Percentiles rank a stretch among this genome's conserved stretches.
Evolutionary conservation across 2,329 filamentous ascomycete species (phyloP).

Genomic region (Aspergillus sp.): DNA sequence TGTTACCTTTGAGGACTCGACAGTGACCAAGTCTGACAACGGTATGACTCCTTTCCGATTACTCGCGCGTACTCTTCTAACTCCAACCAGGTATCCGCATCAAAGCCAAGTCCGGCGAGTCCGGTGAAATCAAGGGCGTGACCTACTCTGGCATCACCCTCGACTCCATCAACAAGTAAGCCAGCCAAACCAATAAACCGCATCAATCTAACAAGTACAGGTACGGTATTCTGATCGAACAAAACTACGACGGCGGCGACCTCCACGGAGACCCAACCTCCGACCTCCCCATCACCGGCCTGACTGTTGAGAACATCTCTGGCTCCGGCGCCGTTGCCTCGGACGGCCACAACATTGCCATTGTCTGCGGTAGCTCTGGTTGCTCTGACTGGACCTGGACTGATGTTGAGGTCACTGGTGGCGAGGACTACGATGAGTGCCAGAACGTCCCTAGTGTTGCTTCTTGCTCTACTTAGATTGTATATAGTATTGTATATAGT

Average conservation of each 20-base stretch:
- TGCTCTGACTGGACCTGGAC: slow-evolving; percentile 58
- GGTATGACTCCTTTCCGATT: slow-evolving; percentile 19
- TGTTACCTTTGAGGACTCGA: slow-evolving; percentile 52
- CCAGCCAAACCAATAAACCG: neutral
- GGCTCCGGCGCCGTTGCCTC: slow-evolving; percentile 37
- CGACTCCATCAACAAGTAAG: slow-evolving; percentile 28
- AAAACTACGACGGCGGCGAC: slow-evolving; percentile 56
- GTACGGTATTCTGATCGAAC: slow-evolving; percentile 58
- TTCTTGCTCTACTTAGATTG: slow-evolving; percentile 25
- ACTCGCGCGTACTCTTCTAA: neutral
- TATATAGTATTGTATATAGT: too few species aligned
- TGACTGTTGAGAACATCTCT: slow-evolving; percentile 38
- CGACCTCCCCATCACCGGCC: slow-evolving; percentile 42
- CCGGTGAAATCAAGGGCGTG: slow-evolving; percentile 53
- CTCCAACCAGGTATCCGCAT: slow-evolving; percentile 47
- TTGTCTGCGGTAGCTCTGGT: slow-evolving; percentile 55
- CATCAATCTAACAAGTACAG: neutral
- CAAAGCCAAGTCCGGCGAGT: slow-evolving; percentile 56
- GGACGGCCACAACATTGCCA: slow-evolving; percentile 28
- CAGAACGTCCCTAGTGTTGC: slow-evolving; percentile 41
- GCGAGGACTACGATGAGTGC: slow-evolving; percentile 41
- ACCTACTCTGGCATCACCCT: slow-evolving; percentile 51
- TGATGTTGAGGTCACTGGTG: slow-evolving; percentile 52
- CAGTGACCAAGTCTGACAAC: slow-evolving; percentile 54
- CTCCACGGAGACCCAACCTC: slow-evolving; percentile 39